Evolutionary conservation across 768 basidiomycete species (phyloP), one percentile per base, ranked within the genome.

Genomic region (Lanmaoa rubissima): DNA sequence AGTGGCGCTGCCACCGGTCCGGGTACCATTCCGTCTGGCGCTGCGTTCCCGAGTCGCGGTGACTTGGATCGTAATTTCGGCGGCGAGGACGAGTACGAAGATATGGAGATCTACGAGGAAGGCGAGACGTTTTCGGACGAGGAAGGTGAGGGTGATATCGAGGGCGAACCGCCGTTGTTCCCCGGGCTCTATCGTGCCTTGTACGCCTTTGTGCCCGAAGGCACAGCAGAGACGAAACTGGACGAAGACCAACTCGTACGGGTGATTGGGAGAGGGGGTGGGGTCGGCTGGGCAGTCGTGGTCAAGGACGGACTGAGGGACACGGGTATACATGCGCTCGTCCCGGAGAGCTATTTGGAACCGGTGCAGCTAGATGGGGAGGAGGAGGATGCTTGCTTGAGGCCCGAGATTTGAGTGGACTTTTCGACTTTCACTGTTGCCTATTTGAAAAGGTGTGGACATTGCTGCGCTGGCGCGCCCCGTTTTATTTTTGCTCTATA

Each of bases 271-370:
- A 65, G 88, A 47, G 88, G 90, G 5, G 89, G 90, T 0, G 88
- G 88, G 0, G 85, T 87, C 3, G 90, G 90, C 0, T 91, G 90
- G 90, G 90, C 87, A 0, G 84, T 92, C 10, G 90, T 84, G 2
- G 77, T 83, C 57, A 79, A 75, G 52, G 72, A 69, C 39, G 61
- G 69, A 17, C 61, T 64, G 45, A 73, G 70, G 36, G 78, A 72
- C 46, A 70, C 65, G n/a, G 70, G 70, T 14, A 65, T 71, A 6
- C 87, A 90, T 71, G 88, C 87, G 8, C 79, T 92, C 34, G 90
- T 92, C 8, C 90, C 90, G 0, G 90, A 90, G 72, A 84, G 87
- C 57, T 91, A 92, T 73, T 65, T 92, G 61, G 87, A 88, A 67
- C 69, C 76, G 16, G 75, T 85, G 17, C 76, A 75, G 64, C 63